These are phyloP conservation scores for Hippophae rhamnoides DNA, from an alignment of 306 rosid genomes.

Conservation along the genomic window DNA sequence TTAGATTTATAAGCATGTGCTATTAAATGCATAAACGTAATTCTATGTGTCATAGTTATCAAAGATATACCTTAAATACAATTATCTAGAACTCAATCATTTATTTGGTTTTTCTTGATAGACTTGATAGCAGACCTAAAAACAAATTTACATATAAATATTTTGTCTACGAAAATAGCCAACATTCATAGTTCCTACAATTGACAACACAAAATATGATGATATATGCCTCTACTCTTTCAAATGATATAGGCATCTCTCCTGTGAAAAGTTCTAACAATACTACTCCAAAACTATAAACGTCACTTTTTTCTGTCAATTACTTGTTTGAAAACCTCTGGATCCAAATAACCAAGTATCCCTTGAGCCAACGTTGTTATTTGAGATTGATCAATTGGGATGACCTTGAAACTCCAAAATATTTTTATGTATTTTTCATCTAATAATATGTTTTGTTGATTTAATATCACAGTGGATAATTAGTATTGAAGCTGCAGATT, in stretches of 20 bases:
- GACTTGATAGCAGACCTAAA: no score
- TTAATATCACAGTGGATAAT: constrained; percentile 9
- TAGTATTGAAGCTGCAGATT: neutral
- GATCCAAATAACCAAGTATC: constrained; percentile 8
- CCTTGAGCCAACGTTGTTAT: neutral
- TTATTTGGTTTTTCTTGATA: no score
- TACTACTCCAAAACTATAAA: constrained; percentile 10
- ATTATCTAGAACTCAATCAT: no score
- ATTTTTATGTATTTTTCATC: neutral
- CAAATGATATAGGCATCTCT: constrained; percentile 1
- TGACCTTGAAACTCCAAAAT: neutral
- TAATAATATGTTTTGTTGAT: neutral
- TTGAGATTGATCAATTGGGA: neutral
- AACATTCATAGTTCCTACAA: no score
- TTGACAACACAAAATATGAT: constrained; percentile 6
- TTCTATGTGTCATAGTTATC: no score
- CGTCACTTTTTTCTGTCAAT: constrained; percentile 5
- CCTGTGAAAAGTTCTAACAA: neutral
- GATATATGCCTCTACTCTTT: neutral
- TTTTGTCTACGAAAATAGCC: no score
- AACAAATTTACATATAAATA: no score
- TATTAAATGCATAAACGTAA: no score
- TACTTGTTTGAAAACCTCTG: constrained; percentile 1
- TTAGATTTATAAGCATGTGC: no score
- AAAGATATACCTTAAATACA: no score